Conservation (phyloP, 2,329 filamentous ascomycete species). For the Xylaria sp. region DNA sequence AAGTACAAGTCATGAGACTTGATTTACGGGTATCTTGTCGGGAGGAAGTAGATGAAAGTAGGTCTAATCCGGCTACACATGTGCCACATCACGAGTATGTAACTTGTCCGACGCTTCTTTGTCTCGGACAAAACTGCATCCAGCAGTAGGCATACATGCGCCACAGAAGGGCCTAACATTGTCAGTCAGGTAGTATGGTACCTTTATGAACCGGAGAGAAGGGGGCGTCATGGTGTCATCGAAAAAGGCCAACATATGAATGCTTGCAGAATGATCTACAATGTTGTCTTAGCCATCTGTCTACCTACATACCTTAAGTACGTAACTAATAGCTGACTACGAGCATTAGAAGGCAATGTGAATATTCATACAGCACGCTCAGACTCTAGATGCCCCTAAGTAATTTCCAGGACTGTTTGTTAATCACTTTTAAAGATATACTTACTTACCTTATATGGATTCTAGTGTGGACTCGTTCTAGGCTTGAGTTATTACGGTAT, state of each 20-base stretch:
- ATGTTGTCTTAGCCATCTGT: not conserved
- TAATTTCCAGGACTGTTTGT: not conserved
- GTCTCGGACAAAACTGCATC: not conserved
- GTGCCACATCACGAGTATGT: not conserved
- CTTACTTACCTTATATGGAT: not conserved
- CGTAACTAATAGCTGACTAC: too few relatives aligned
- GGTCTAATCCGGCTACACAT: not conserved
- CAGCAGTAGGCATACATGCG: too few relatives aligned
- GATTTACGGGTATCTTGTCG: not conserved
- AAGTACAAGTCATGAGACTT: constrained; percentile 34
- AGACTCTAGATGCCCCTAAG: too few relatives aligned
- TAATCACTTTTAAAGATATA: not conserved
- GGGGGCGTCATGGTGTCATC: not conserved
- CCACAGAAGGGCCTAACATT: not conserved
- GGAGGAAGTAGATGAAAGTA: not conserved
- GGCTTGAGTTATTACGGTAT: not conserved
- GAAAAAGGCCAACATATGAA: not conserved
- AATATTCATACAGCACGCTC: not conserved
- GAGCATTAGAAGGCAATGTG: not conserved
- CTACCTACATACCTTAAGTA: not conserved
- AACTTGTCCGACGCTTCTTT: not conserved
- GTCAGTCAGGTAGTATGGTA: not conserved
- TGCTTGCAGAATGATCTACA: not conserved
- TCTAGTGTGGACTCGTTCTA: not conserved
- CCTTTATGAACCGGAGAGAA: not conserved